Evolutionary conservation across 345 rosid species (phyloP).

Genomic region (Bruguiera parviflora): DNA sequence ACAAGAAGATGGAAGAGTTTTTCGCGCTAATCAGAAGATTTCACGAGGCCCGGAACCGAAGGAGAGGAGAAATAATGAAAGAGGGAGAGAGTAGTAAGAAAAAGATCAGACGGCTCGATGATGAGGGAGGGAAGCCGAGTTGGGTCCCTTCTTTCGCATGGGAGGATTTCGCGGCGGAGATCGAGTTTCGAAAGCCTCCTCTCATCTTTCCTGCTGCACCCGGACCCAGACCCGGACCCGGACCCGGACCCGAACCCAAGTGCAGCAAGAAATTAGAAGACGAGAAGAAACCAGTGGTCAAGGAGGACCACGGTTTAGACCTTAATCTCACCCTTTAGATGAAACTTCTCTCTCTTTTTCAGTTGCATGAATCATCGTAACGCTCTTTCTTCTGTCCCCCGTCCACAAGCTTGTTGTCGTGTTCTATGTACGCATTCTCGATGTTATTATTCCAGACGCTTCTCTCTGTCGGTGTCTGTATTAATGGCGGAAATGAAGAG

Average conservation of each 20-base stretch:
- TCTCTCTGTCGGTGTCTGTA: no score
- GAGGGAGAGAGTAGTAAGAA: slow-evolving; percentile 5
- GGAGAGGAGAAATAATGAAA: slow-evolving; percentile 11
- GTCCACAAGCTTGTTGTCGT: no score
- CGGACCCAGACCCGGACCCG: no score
- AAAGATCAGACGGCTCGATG: slow-evolving; percentile 1
- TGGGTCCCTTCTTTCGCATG: slow-evolving; percentile 36
- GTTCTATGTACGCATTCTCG: no score
- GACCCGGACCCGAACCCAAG: background rate
- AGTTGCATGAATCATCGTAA: no score
- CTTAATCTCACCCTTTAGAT: slow-evolving; percentile 30
- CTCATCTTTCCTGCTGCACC: background rate
- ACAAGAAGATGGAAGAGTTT: slow-evolving; percentile 31
- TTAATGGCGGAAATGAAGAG: no score
- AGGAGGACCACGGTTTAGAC: slow-evolving; percentile 15
- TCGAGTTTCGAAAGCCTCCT: background rate
- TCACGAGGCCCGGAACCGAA: slow-evolving; percentile 26
- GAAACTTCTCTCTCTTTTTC: no score
- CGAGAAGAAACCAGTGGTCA: background rate
- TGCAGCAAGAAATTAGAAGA: background rate
- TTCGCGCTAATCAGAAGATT: slow-evolving; percentile 24
- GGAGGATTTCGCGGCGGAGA: slow-evolving; percentile 16
- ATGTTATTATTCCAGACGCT: no score
- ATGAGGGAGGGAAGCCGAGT: background rate
- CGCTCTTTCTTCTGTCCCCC: no score